Conservation (phyloP, 2,329 filamentous ascomycete species). For the Diaporthe velutina region DNA sequence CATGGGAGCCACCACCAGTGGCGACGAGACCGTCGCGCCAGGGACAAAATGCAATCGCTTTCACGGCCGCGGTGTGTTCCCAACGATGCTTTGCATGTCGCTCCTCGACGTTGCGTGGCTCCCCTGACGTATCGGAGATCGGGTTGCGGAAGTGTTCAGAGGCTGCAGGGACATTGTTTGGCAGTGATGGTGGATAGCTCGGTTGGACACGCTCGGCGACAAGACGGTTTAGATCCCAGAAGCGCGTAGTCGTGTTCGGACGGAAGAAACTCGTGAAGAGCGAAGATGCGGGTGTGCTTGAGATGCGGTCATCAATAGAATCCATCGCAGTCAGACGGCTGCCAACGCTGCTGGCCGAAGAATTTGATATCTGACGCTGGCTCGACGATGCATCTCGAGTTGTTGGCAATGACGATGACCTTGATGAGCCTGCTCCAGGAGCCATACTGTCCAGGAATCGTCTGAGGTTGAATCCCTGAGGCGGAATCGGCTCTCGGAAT, state of each 20-base stretch:
- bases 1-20: slow-evolving; percentile 92
- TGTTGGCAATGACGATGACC: not conserved
- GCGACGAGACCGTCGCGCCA: slow-evolving; percentile 91
- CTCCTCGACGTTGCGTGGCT: slow-evolving; percentile 61
- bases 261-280: slow-evolving; percentile 36
- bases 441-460: slow-evolving; percentile 2
- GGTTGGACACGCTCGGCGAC: slow-evolving; percentile 28
- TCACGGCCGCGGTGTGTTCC: slow-evolving; percentile 88
- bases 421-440: not conserved
- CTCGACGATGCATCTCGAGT: not conserved
- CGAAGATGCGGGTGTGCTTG: slow-evolving; percentile 1
- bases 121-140: slow-evolving; percentile 44
- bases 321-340: slow-evolving; percentile 14
- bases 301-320: slow-evolving; percentile 36
- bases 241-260: slow-evolving; percentile 31
- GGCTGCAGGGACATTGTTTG: slow-evolving; percentile 13
- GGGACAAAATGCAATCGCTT: slow-evolving; percentile 96
- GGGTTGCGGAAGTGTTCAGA: slow-evolving; percentile 37
- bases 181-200: slow-evolving; percentile 32
- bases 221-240: slow-evolving; percentile 37
- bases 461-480: slow-evolving; percentile 24
- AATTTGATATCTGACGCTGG: slow-evolving; percentile 11
- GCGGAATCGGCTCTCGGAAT: slow-evolving; percentile 38
- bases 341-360: slow-evolving; percentile 20
- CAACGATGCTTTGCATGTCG: slow-evolving; percentile 79